Base-by-base conservation (phyloP, 306 rosid species). In the Comarum palustre region DNA sequence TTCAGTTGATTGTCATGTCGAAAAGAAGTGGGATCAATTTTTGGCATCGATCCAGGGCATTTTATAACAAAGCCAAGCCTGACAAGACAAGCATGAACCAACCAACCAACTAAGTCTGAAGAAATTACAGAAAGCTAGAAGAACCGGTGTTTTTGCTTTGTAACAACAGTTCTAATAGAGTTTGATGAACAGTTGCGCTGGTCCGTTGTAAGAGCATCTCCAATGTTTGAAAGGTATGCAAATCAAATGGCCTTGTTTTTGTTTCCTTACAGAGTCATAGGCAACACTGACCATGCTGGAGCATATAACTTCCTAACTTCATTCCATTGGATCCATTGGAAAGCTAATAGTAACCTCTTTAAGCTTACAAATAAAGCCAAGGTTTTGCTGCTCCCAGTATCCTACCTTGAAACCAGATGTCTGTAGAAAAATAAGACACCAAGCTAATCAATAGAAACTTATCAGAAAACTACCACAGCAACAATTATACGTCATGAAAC, bases 1-100 rank as follows among this genome's bases (percentile, higher is more conserved):
- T 36, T 79, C 51, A 77, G 85, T 54, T 90, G 87, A 70, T 36
- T 13, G n/a, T 9, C n/a, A 47, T 47, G 43, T 16, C 17, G 1
- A 47, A 17, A 34, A 31, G 29, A 31, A 48, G 39, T 47, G 27
- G 57, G 15, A 29, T 47, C 51, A 34, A 27, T 16, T 1, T 68
- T 25, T 27, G 38, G 63, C 32, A 3, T 59, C n/a, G 29, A 13
- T 27, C 39, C 0, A 27, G 19, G 29, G 65, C 65, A 5, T 12
- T 25, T 57, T 17, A n/a, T 39, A 59, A 14, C 10, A 27, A 27
- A 59, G 20, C 39, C 65, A 14, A 27, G 17, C 39, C 39, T 59
- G 38, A 27, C 20, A 27, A 29, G 4, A 27, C 11, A 29, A 29
- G 38, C 65, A 27, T 14, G 34, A 57, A 57, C 17, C n/a, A 29